A percentile compares a stretch with the other conserved stretches of the same genome.
These are phyloP conservation scores for Cylindrodendrum hubeiense DNA, from an alignment of 2,329 filamentous ascomycete genomes.

Conservation along the genomic window DNA sequence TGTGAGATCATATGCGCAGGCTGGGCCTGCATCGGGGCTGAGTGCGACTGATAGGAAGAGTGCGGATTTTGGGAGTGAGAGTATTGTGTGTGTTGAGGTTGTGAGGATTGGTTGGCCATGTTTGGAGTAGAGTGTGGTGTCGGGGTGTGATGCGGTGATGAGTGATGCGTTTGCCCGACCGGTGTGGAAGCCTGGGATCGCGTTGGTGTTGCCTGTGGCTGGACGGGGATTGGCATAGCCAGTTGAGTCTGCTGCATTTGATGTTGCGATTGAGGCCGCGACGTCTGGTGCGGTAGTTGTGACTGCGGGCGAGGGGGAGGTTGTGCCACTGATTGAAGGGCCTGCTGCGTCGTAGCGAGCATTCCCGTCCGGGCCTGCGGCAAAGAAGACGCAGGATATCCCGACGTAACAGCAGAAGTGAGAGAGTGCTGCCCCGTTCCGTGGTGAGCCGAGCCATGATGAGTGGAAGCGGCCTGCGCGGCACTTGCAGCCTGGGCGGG, in stretches of 20 bases:
- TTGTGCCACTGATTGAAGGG: constrained; percentile 45
- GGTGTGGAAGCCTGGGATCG: constrained; percentile 45
- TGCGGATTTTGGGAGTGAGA: constrained; percentile 32
- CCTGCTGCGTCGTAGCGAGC: constrained; percentile 48
- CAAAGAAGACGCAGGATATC: constrained; percentile 44
- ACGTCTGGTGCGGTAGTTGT: constrained; percentile 47
- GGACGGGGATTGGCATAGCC: constrained; percentile 39
- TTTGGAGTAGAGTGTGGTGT: constrained; percentile 35
- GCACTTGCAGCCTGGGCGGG: constrained; percentile 49
- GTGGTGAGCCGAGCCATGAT: constrained; percentile 33
- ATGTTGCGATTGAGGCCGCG: constrained; percentile 36
- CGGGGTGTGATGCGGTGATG: constrained; percentile 42
- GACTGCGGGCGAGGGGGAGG: constrained; percentile 42
- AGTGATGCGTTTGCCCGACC: constrained; percentile 41
- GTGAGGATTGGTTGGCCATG: constrained; percentile 24
- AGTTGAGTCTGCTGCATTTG: constrained; percentile 31
- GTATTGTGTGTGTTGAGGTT: constrained; percentile 34
- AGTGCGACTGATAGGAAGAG: constrained; percentile 26
- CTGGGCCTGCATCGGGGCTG: constrained; percentile 34
- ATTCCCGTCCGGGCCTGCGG: constrained; percentile 43
- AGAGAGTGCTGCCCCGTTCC: constrained; percentile 31
- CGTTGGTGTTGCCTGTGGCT: constrained; percentile 37
- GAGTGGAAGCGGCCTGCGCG: constrained; percentile 43
- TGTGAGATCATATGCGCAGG: constrained; percentile 41
- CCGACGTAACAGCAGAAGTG: constrained; percentile 35